These are phyloP conservation scores for Apostasia shenzhenica DNA, from an alignment of 106 monocot genomes.

Conservation along the genomic window DNA sequence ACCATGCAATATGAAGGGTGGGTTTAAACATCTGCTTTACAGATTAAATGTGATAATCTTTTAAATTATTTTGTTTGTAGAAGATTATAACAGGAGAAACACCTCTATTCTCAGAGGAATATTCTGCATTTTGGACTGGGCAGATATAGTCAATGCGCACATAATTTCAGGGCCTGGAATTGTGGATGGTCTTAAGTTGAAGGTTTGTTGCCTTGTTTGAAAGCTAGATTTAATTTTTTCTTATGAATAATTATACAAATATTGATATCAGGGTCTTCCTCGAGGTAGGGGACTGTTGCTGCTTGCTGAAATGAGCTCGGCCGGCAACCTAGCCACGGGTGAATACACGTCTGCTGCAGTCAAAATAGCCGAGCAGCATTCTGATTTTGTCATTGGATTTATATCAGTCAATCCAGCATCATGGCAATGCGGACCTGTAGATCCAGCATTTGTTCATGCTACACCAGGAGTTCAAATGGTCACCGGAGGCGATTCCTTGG, in stretches of 20 bases:
- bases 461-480: slow-evolving; percentile 98
- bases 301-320: slow-evolving; percentile 97
- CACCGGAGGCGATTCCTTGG: slow-evolving; percentile 86
- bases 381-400: slow-evolving; percentile 98
- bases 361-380: slow-evolving; percentile 91
- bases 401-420: slow-evolving; percentile 97
- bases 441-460: slow-evolving; percentile 82
- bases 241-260: background rate
- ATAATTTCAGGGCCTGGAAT: slow-evolving; percentile 97
- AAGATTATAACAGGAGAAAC: slow-evolving; percentile 1
- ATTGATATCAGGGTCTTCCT: slow-evolving; percentile 55
- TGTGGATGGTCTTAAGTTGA: slow-evolving; percentile 90
- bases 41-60: background rate
- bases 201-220: slow-evolving; percentile 34
- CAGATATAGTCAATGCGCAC: slow-evolving; percentile 96
- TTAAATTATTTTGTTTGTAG: background rate
- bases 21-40: slow-evolving; percentile 9
- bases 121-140: slow-evolving; percentile 95
- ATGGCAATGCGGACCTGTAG: slow-evolving; percentile 52
- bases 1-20: slow-evolving; percentile 99
- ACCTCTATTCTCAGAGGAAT: slow-evolving; percentile 56
- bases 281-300: slow-evolving; percentile 68
- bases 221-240: background rate
- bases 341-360: slow-evolving; percentile 96
- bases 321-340: slow-evolving; percentile 85